Evolutionary conservation across 257 asterid genomes (phyloP).

Genomic region (Anisodus acutangulus): DNA sequence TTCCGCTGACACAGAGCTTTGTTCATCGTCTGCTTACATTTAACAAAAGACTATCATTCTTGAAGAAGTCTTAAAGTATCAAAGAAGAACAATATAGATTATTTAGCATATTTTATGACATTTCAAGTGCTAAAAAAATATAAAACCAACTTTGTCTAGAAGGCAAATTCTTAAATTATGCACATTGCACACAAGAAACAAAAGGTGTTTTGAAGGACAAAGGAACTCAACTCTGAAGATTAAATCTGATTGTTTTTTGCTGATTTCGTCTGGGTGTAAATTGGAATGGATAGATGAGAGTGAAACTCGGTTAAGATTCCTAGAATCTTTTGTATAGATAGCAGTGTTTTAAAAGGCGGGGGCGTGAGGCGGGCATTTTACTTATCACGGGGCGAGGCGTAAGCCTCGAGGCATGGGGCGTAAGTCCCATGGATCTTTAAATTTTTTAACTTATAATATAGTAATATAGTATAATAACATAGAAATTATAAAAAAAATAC

Average conservation of each 20-base stretch:
- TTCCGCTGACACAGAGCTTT: constrained; percentile 12
- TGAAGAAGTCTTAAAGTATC: constrained; percentile 15
- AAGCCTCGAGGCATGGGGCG: too few relatives aligned
- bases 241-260: neutral
- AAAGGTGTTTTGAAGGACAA: neutral
- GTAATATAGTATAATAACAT: too few relatives aligned
- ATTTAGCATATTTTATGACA: neutral
- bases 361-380: too few relatives aligned
- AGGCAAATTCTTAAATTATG: neutral
- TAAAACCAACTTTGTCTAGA: neutral
- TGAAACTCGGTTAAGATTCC: neutral
- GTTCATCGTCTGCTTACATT: constrained; percentile 28
- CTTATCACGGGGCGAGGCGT: too few relatives aligned
- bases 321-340: neutral
- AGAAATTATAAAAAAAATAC: too few relatives aligned
- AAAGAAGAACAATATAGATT: neutral
- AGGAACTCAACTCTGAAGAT: neutral
- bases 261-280: neutral
- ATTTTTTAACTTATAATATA: too few relatives aligned
- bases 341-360: too few relatives aligned
- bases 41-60: constrained; percentile 22
- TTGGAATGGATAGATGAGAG: neutral
- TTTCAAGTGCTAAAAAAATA: neutral
- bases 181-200: neutral
- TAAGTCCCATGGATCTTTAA: too few relatives aligned